Conservation (phyloP, 2,329 filamentous ascomycete genomes). For the Ophiostoma australiae region DNA sequence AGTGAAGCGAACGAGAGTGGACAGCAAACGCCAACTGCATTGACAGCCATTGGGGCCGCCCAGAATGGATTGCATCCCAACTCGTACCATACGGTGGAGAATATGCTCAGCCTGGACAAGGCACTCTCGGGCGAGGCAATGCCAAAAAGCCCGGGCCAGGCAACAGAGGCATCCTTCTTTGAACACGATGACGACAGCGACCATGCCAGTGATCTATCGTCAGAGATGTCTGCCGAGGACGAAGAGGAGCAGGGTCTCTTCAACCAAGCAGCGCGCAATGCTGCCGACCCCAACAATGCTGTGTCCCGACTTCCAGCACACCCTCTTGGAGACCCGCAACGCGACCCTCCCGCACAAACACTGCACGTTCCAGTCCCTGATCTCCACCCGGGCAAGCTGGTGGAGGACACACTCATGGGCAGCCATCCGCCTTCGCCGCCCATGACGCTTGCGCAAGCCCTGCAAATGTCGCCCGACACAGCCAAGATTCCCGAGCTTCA, state of each 20-base stretch:
- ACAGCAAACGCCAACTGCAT: slow-evolving; percentile 26
- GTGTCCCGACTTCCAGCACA: neutral
- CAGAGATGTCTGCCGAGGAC: slow-evolving; percentile 55
- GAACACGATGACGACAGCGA: slow-evolving; percentile 45
- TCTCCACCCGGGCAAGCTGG: slow-evolving; percentile 23
- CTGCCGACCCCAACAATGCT: neutral
- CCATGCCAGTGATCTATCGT: slow-evolving; percentile 56
- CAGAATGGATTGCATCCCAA: neutral
- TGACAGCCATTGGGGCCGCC: neutral
- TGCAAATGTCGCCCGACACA: slow-evolving; percentile 41
- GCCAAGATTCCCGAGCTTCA: slow-evolving; percentile 38
- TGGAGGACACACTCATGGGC: slow-evolving; percentile 22
- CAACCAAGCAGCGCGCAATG: slow-evolving; percentile 5
- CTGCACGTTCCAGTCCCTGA: slow-evolving; percentile 19
- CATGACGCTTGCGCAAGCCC: slow-evolving; percentile 46
- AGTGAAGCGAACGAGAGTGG: slow-evolving; percentile 40
- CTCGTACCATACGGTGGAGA: neutral
- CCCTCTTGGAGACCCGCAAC: neutral
- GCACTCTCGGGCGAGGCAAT: slow-evolving; percentile 38
- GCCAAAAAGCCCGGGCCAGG: slow-evolving; percentile 31
- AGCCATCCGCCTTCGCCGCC: slow-evolving; percentile 41
- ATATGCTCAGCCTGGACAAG: neutral
- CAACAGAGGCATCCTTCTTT: slow-evolving; percentile 42
- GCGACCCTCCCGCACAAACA: neutral
- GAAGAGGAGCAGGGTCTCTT: slow-evolving; percentile 32